Evolutionary conservation across 2,329 filamentous ascomycete species (phyloP).

Genomic region (Hysterium pulicare): DNA sequence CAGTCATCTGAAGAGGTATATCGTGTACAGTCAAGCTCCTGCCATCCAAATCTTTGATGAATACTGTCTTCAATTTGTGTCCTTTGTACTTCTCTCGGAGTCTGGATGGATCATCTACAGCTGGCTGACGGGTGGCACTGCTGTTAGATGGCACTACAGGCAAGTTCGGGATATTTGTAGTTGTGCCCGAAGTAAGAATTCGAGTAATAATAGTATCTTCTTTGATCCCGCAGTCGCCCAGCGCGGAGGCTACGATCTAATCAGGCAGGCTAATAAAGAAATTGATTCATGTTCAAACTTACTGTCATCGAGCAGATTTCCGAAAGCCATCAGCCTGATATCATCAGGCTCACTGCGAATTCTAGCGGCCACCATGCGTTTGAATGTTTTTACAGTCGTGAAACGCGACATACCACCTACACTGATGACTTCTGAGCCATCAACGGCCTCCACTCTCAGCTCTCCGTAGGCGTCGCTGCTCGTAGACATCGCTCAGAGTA

Average conservation of each 20-base stretch:
- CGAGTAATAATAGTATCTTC: slow-evolving; percentile 1
- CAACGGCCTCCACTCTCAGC: neutral
- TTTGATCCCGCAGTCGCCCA: slow-evolving; percentile 1
- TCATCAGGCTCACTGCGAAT: neutral
- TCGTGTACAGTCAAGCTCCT: slow-evolving; percentile 1
- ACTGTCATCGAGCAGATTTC: neutral
- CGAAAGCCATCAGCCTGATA: slow-evolving; percentile 1
- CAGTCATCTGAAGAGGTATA: slow-evolving; percentile 2
- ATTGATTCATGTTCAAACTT: neutral
- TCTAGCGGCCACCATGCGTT: neutral
- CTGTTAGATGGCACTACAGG: too few relatives aligned
- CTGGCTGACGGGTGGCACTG: too few relatives aligned
- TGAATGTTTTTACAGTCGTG: slow-evolving; percentile 2
- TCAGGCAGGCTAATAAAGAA: neutral
- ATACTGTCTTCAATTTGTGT: neutral
- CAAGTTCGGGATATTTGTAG: too few relatives aligned
- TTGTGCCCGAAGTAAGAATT: neutral
- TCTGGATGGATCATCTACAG: neutral
- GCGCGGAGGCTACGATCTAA: neutral
- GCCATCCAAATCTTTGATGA: neutral
- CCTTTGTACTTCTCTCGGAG: neutral
- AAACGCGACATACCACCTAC: neutral
- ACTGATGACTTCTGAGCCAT: slow-evolving; percentile 1
- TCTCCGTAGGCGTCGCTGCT: neutral
- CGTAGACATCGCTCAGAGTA: neutral